phyloP scores from a whole-genome alignment of 2,329 filamentous ascomycete species.

The Penicillium rolfsii region DNA sequence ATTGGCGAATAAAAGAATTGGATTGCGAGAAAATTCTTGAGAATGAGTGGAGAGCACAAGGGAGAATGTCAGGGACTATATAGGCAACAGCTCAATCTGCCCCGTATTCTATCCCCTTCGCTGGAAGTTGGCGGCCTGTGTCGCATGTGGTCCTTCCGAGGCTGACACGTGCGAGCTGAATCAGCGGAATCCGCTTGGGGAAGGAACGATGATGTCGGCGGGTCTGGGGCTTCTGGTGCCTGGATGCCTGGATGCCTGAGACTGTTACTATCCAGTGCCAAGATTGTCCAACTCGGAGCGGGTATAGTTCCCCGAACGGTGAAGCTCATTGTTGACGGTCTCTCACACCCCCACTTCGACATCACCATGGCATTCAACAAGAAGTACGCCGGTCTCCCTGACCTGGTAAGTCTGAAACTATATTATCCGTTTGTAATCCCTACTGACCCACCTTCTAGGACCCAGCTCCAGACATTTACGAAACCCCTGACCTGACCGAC shows the following conservation, averaged over 20 bases:
- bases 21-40: neutral
- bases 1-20: neutral
- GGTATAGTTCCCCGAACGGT: constrained; percentile 7
- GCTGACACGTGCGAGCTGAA: constrained; percentile 24
- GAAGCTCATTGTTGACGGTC: constrained; percentile 17
- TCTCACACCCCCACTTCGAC: constrained; percentile 16
- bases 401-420: constrained; percentile 61
- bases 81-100: constrained; percentile 8
- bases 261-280: neutral
- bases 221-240: neutral
- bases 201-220: neutral
- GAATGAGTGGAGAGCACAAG: neutral
- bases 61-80: constrained; percentile 1
- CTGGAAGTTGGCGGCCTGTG: neutral
- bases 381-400: constrained; percentile 81
- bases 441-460: constrained; percentile 60
- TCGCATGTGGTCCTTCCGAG: constrained; percentile 31
- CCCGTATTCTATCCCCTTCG: constrained; percentile 21
- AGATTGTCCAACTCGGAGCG: neutral
- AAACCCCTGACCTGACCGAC: constrained; percentile 90
- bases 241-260: constrained; percentile 6
- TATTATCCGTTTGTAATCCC: neutral
- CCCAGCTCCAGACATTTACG: constrained; percentile 91
- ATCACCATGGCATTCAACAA: constrained; percentile 70
- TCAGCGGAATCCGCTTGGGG: neutral